A percentile compares a stretch with the other conserved stretches of the same genome.
These are phyloP conservation scores for Heliamphora ciliata DNA, from an alignment of 179 eudicot genomes.

Conservation along the genomic window DNA sequence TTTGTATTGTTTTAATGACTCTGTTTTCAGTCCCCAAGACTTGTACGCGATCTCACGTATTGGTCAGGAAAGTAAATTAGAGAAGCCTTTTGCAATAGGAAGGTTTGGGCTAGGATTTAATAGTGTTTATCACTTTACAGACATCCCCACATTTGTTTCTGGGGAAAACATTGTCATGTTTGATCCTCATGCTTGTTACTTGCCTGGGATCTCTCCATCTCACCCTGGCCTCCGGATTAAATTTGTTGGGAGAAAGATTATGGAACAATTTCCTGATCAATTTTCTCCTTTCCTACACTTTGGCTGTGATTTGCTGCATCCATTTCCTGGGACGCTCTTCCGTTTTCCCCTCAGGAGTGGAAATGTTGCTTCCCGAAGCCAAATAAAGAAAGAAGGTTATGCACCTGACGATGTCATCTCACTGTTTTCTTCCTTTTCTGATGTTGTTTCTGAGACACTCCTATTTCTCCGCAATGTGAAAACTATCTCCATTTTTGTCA, in stretches of 20 bases:
- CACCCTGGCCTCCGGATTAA: constrained; percentile 97
- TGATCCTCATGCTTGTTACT: constrained; percentile 96
- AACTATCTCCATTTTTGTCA: constrained; percentile 74
- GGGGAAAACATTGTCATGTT: constrained; percentile 99
- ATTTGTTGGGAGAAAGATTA: constrained; percentile 71
- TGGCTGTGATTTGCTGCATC: constrained; percentile 87
- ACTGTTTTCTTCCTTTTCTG: constrained; percentile 84
- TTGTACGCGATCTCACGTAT: constrained; percentile 95
- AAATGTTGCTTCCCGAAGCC: constrained; percentile 83
- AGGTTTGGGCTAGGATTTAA: constrained; percentile 99
- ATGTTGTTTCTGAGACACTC: constrained; percentile 83
- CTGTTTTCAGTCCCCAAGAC: constrained; percentile 91
- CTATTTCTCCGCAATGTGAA: constrained; percentile 86
- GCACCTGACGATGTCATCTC: constrained; percentile 82
- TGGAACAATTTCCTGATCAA: constrained; percentile 99
- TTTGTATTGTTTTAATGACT: constrained; percentile 90
- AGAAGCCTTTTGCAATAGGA: constrained; percentile 97
- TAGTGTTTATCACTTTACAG: constrained; percentile 97
- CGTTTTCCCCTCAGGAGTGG: constrained; percentile 90
- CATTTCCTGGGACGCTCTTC: constrained; percentile 97
- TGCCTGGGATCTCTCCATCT: constrained; percentile 97
- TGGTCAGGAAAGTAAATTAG: constrained; percentile 99
- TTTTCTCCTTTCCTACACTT: constrained; percentile 92
- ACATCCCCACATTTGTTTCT: constrained; percentile 90
- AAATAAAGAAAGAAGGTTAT: constrained; percentile 85